These are phyloP conservation scores for Trichoderma sp. DNA, from an alignment of 2,329 filamentous ascomycete genomes.

Conservation along the genomic window DNA sequence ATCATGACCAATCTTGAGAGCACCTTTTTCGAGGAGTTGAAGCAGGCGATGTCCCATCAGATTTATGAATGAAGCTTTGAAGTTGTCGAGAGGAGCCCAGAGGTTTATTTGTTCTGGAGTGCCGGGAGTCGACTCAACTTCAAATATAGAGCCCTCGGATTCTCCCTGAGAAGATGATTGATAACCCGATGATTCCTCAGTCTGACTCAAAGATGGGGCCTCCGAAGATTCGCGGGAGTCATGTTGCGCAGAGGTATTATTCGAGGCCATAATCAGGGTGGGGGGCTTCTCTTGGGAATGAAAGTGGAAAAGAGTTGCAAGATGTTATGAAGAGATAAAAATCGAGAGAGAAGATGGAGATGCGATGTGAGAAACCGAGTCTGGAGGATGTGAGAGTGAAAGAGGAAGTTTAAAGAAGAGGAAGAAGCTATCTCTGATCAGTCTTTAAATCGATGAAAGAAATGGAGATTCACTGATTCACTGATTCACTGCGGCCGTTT, in stretches of 20 bases:
- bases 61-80: background rate
- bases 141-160: background rate
- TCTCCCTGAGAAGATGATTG: background rate
- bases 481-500: too few species aligned
- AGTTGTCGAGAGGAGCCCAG: background rate
- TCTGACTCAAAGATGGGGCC: background rate
- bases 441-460: too few species aligned
- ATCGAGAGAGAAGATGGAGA: too few species aligned
- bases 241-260: background rate
- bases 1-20: background rate
- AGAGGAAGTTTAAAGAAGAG: too few species aligned
- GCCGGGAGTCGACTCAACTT: background rate
- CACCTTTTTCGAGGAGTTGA: background rate
- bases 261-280: background rate
- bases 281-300: background rate
- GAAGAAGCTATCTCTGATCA: too few species aligned
- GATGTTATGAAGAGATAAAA: too few species aligned
- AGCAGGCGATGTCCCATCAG: background rate
- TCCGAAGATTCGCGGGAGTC: background rate
- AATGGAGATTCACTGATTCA: too few species aligned
- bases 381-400: too few species aligned
- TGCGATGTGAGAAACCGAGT: too few species aligned
- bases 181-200: accelerated
- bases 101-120: background rate
- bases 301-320: too few species aligned